Conservation (phyloP, 2,329 filamentous ascomycete genomes). For the Paecilomyces variotii region DNA sequence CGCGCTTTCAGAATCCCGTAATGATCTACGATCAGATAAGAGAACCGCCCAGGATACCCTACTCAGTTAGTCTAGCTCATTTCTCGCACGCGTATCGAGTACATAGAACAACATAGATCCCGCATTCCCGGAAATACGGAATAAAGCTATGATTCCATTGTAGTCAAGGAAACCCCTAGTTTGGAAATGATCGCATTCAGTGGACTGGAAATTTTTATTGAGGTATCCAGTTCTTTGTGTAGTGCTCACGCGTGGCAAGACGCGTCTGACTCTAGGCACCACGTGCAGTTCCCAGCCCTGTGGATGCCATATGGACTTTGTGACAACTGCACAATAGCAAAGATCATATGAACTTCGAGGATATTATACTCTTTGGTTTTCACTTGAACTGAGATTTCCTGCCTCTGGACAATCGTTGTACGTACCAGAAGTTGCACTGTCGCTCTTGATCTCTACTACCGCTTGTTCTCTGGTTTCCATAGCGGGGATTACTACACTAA, state of each 20-base stretch:
- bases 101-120: neutral
- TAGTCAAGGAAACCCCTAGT: neutral
- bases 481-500: neutral
- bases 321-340: neutral
- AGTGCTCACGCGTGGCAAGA: neutral
- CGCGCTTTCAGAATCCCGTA: conserved; percentile 2
- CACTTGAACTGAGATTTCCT: neutral
- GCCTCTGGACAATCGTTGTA: neutral
- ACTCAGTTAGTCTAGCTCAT: neutral
- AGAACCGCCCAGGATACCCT: neutral
- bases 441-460: neutral
- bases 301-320: neutral
- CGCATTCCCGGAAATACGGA: neutral
- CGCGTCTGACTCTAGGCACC: neutral
- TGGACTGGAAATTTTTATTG: neutral
- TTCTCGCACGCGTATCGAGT: conserved; percentile 8
- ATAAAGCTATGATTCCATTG: neutral
- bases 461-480: neutral
- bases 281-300: neutral
- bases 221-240: neutral
- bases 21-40: conserved; percentile 16
- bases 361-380: neutral
- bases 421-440: neutral
- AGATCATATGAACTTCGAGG: neutral
- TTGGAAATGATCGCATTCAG: neutral